Percentiles rank a stretch among this genome's conserved stretches.
Evolutionary conservation across 78 protist genomes (phyloP).

Genomic region (Mantamonas sphyraenae): DNA sequence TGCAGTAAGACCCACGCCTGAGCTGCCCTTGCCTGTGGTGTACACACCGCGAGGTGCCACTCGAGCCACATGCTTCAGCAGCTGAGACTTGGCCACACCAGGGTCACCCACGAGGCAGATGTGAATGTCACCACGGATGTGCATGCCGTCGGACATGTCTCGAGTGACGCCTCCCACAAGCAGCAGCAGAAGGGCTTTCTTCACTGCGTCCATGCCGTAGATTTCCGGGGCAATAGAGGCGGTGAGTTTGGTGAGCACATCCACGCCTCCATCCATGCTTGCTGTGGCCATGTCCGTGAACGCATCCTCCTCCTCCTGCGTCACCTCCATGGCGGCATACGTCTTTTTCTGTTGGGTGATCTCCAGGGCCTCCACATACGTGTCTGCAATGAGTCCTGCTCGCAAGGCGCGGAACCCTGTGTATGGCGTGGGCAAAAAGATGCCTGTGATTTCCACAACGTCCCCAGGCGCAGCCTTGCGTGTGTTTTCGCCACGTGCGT

Average conservation of each 20-base stretch:
- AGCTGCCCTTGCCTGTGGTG: conserved; percentile 94
- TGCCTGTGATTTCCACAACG: conserved; percentile 58
- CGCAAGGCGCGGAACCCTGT: conserved; percentile 59
- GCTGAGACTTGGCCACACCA: conserved; percentile 99
- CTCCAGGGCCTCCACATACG: conserved; percentile 70
- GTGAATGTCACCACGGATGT: conserved; percentile 95
- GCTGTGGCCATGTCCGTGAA: too few relatives aligned
- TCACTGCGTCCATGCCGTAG: conserved; percentile 94
- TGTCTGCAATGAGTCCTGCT: conserved; percentile 81
- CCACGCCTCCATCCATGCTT: too few relatives aligned
- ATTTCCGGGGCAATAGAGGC: conserved; percentile 96
- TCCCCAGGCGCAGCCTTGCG: conserved; percentile 87
- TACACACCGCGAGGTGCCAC: conserved; percentile 81
- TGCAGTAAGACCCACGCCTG: conserved; percentile 99
- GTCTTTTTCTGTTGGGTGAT: conserved; percentile 61
- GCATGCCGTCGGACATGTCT: conserved; percentile 83
- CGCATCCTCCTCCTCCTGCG: too few relatives aligned
- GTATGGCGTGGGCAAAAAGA: conserved; percentile 46
- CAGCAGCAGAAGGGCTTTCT: conserved; percentile 88
- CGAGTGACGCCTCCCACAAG: conserved; percentile 82
- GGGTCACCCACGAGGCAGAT: conserved; percentile 99
- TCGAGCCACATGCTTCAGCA: conserved; percentile 65
- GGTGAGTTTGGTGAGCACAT: conserved; percentile 55
- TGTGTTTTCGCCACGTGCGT: conserved; percentile 76
- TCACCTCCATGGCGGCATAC: too few relatives aligned